Evolutionary conservation across 352 stramenopile genomes (phyloP).

Genomic region (Globisporangium abappressorium): DNA sequence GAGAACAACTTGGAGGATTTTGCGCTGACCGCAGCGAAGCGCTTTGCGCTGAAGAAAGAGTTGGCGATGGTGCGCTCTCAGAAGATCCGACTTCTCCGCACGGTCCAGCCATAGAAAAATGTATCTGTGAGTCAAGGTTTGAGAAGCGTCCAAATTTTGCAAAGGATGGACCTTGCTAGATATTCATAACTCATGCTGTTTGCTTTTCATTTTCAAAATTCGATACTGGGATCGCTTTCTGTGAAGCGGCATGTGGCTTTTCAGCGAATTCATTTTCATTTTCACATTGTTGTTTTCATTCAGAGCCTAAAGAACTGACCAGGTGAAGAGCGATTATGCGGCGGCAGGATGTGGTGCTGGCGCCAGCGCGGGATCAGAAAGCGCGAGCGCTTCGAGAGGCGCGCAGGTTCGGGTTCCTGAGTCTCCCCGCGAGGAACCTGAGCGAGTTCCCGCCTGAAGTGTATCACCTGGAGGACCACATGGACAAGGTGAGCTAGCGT

Average conservation of each 20-base stretch:
- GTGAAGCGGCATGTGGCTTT: background rate
- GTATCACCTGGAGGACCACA: slow-evolving; percentile 74
- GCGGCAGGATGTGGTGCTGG: slow-evolving; percentile 51
- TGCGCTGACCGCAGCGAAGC: slow-evolving; percentile 61
- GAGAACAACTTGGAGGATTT: slow-evolving; percentile 66
- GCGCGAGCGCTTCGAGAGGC: slow-evolving; percentile 61
- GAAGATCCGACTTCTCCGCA: slow-evolving; percentile 60
- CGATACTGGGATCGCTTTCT: background rate
- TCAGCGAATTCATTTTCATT: background rate
- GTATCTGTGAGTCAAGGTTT: background rate
- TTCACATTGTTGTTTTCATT: background rate
- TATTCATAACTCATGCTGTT: background rate
- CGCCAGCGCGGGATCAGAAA: slow-evolving; percentile 50
- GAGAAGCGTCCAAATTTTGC: background rate
- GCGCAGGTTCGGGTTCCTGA: slow-evolving; percentile 56
- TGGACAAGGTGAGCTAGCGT: slow-evolving; percentile 49
- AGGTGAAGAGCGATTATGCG: slow-evolving; percentile 14
- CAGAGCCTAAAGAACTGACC: background rate
- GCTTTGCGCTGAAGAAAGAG: slow-evolving; percentile 78
- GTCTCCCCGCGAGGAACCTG: slow-evolving; percentile 50
- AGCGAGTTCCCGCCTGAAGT: slow-evolving; percentile 61
- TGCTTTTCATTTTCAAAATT: background rate
- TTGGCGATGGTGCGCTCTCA: slow-evolving; percentile 68
- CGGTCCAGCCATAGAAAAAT: slow-evolving; percentile 19
- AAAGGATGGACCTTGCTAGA: background rate